These are phyloP conservation scores for Parsonsia alboflavescens DNA, from an alignment of 257 asterid genomes.

Conservation along the genomic window DNA sequence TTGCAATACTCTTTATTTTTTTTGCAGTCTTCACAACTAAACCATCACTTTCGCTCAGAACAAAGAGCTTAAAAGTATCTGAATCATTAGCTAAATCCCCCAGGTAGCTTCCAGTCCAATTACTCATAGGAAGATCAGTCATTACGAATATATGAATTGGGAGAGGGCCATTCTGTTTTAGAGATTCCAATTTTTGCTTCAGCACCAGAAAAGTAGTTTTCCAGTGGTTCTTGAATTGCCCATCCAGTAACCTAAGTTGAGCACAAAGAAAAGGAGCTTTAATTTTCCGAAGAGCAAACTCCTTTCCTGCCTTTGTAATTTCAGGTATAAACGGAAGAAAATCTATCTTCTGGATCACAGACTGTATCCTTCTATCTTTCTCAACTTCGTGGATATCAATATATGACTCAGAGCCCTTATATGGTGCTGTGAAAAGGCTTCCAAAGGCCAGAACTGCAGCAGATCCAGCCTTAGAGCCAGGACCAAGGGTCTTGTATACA, in stretches of 20 bases:
- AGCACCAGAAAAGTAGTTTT: slow-evolving; percentile 47
- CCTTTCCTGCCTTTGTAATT: slow-evolving; percentile 65
- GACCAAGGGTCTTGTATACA: slow-evolving; percentile 61
- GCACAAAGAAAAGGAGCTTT: slow-evolving; percentile 75
- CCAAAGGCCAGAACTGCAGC: slow-evolving; percentile 68
- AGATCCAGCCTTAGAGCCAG: slow-evolving; percentile 57
- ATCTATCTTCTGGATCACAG: slow-evolving; percentile 49
- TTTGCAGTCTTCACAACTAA: slow-evolving; percentile 49
- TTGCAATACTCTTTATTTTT: slow-evolving; percentile 34
- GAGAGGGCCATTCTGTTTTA: slow-evolving; percentile 49
- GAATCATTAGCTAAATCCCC: slow-evolving; percentile 54
- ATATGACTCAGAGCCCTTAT: slow-evolving; percentile 77
- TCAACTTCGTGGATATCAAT: slow-evolving; percentile 73
- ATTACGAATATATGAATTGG: slow-evolving; percentile 74
- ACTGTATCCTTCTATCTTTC: slow-evolving; percentile 48
- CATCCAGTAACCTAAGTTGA: slow-evolving; percentile 85
- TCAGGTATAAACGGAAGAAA: slow-evolving; percentile 74
- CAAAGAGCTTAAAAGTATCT: slow-evolving; percentile 45
- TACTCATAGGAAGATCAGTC: slow-evolving; percentile 78
- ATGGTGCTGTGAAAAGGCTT: slow-evolving; percentile 74
- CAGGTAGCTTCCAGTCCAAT: slow-evolving; percentile 76
- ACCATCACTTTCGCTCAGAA: slow-evolving; percentile 49
- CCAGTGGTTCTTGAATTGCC: slow-evolving; percentile 91
- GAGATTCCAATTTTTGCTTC: slow-evolving; percentile 49
- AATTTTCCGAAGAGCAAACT: slow-evolving; percentile 48